These are phyloP conservation scores for Dillenia suffruticosa DNA, from an alignment of 164 flowering plant genomes.

Conservation along the genomic window DNA sequence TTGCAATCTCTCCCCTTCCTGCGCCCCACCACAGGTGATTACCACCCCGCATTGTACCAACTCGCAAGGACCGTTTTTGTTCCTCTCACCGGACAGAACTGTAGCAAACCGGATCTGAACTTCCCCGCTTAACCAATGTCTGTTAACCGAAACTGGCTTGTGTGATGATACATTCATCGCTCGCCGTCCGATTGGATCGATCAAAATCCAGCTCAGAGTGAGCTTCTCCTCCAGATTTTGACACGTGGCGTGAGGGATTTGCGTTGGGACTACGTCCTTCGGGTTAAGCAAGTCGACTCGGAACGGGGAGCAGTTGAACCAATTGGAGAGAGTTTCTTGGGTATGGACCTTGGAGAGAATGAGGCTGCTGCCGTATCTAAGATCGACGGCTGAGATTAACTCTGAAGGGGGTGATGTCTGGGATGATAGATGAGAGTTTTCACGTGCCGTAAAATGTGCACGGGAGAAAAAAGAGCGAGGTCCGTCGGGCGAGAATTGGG, in stretches of 20 bases:
- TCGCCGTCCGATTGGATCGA: constrained; percentile 33
- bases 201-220: constrained; percentile 53
- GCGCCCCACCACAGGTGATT: constrained; percentile 40
- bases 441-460: constrained; percentile 16
- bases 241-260: constrained; percentile 20
- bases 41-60: constrained; percentile 33
- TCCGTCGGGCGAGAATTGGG: constrained; percentile 26
- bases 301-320: constrained; percentile 61
- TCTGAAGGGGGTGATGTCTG: constrained; percentile 12
- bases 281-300: constrained; percentile 52
- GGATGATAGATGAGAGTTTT: constrained; percentile 3
- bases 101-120: constrained; percentile 35
- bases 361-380: constrained; percentile 23
- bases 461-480: constrained; percentile 45
- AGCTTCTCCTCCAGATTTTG: constrained; percentile 18
- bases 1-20: constrained; percentile 31
- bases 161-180: constrained; percentile 44
- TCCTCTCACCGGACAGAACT: constrained; percentile 23
- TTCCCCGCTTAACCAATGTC: constrained; percentile 66
- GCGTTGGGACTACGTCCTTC: constrained; percentile 40
- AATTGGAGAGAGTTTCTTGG: constrained; percentile 35
- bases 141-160: constrained; percentile 37
- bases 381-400: constrained; percentile 60
- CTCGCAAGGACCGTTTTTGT: constrained; percentile 9
- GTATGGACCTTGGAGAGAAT: constrained; percentile 36